phyloP scores from a whole-genome alignment of 805 yeast genomes.

The Ogataea ganodermae region DNA sequence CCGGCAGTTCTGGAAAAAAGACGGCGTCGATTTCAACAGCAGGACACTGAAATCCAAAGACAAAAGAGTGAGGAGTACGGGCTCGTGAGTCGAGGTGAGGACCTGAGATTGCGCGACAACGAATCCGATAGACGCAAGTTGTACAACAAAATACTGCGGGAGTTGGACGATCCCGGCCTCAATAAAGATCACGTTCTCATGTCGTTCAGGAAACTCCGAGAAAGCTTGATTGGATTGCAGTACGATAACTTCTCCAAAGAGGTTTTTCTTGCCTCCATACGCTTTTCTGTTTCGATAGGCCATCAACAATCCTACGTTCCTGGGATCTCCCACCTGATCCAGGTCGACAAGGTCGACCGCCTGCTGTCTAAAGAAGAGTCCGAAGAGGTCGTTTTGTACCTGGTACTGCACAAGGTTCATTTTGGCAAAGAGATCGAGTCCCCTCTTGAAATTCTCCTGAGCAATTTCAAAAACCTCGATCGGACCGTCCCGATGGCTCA shows the following conservation, averaged over 20 bases:
- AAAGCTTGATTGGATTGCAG: slow-evolving; percentile 46
- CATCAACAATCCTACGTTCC: slow-evolving; percentile 59
- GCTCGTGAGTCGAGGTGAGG: slow-evolving; percentile 62
- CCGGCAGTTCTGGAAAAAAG: slow-evolving; percentile 30
- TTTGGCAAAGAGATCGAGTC: slow-evolving; percentile 36
- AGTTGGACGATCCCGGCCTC: slow-evolving; percentile 16
- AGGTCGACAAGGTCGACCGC: slow-evolving; percentile 19
- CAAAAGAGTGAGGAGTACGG: slow-evolving; percentile 44
- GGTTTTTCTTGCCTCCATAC: slow-evolving; percentile 51
- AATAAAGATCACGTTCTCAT: slow-evolving; percentile 36
- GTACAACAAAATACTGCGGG: slow-evolving; percentile 40
- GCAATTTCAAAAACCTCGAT: slow-evolving; percentile 11
- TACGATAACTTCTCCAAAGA: slow-evolving; percentile 39
- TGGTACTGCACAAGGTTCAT: slow-evolving; percentile 49
- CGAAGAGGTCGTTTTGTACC: slow-evolving; percentile 42
- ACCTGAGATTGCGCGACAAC: slow-evolving; percentile 47
- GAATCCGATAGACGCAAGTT: slow-evolving; percentile 42
- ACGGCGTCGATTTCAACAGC: slow-evolving; percentile 35
- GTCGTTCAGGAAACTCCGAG: slow-evolving; percentile 54
- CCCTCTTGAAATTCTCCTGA: slow-evolving; percentile 34
- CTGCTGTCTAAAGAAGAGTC: slow-evolving; percentile 37
- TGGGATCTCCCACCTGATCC: slow-evolving; percentile 45
- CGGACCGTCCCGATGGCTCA: background rate
- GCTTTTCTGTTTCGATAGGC: slow-evolving; percentile 46
- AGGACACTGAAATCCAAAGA: slow-evolving; percentile 21